A percentile compares a stretch with the other conserved stretches of the same genome.
phyloP scores from a whole-genome alignment of 768 basidiomycete species.

The Calocybe cyanea region DNA sequence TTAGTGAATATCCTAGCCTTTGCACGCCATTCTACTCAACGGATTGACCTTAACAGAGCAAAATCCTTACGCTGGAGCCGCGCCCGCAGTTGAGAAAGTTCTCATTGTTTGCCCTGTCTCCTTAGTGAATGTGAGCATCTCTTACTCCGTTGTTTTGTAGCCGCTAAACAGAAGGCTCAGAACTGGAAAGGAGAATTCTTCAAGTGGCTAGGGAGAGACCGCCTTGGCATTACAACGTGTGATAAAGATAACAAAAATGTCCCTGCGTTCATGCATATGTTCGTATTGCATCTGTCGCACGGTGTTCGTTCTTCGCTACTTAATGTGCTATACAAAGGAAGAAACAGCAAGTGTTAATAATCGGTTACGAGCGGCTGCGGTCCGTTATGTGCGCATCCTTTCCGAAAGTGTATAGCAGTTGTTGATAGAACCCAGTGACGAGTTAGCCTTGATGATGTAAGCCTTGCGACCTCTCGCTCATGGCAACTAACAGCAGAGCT shows the following conservation, averaged over 20 bases:
- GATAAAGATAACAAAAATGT: slow-evolving; percentile 48
- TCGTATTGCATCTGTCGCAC: slow-evolving; percentile 23
- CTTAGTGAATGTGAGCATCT: slow-evolving; percentile 62
- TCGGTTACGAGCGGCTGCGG: slow-evolving; percentile 90
- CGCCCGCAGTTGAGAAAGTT: slow-evolving; percentile 68
- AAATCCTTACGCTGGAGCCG: slow-evolving; percentile 65
- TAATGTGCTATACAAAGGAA: slow-evolving; percentile 38
- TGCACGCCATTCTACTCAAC: background rate
- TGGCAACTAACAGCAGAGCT: background rate
- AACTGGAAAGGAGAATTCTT: slow-evolving; percentile 96
- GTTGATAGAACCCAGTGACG: slow-evolving; percentile 20
- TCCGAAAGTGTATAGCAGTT: background rate
- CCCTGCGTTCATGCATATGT: slow-evolving; percentile 75
- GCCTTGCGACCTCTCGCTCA: slow-evolving; percentile 18
- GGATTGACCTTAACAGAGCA: slow-evolving; percentile 56
- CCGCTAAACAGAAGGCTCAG: slow-evolving; percentile 30
- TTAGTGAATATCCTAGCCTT: slow-evolving; percentile 48
- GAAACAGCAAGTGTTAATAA: slow-evolving; percentile 82
- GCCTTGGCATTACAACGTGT: slow-evolving; percentile 40
- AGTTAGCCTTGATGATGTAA: slow-evolving; percentile 63
- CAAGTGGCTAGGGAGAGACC: slow-evolving; percentile 78
- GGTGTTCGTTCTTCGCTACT: background rate
- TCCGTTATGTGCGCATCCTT: slow-evolving; percentile 59
- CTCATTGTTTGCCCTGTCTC: slow-evolving; percentile 95
- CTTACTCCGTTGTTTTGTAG: background rate